A percentile compares a stretch with the other conserved stretches of the same genome.
These are phyloP conservation scores for Xerocomellus intermedius DNA, from an alignment of 768 basidiomycete species.

Conservation along the genomic window DNA sequence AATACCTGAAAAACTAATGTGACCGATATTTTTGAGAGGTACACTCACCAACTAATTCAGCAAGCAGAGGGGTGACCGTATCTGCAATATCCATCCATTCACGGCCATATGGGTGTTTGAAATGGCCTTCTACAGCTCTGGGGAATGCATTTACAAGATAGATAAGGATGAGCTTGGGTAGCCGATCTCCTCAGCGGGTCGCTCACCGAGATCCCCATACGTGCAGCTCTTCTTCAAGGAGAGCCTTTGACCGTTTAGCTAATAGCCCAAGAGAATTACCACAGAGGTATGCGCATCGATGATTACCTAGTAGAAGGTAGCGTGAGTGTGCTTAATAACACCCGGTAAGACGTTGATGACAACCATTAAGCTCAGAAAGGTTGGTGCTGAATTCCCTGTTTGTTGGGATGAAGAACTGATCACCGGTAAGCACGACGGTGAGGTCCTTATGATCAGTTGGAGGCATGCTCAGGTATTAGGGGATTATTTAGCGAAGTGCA, in stretches of 20 bases:
- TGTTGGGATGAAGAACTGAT: constrained; percentile 57
- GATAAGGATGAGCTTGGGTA: constrained; percentile 6
- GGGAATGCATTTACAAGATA: constrained; percentile 3
- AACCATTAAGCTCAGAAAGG: constrained; percentile 39
- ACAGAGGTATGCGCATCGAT: constrained; percentile 79
- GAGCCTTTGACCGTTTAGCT: constrained; percentile 65
- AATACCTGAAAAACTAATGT: constrained; percentile 9
- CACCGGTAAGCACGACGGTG: constrained; percentile 39
- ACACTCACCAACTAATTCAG: constrained; percentile 75
- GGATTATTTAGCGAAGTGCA: background rate
- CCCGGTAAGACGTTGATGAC: constrained; percentile 8
- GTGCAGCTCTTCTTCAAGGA: constrained; percentile 79
- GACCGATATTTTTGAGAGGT: constrained; percentile 4
- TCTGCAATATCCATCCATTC: constrained; percentile 83
- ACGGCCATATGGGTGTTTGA: constrained; percentile 78
- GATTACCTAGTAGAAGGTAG: constrained; percentile 38
- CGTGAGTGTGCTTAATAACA: constrained; percentile 10
- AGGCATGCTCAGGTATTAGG: constrained; percentile 16
- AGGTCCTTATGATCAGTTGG: constrained; percentile 16
- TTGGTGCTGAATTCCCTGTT: constrained; percentile 50
- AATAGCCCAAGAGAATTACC: constrained; percentile 93
- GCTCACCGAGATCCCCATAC: constrained; percentile 77
- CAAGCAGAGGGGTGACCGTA: constrained; percentile 68
- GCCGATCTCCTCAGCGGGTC: constrained; percentile 10
- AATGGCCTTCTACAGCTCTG: constrained; percentile 88